Evolutionary conservation across 768 basidiomycete species (phyloP).

Genomic region (Exidia glandulosa): DNA sequence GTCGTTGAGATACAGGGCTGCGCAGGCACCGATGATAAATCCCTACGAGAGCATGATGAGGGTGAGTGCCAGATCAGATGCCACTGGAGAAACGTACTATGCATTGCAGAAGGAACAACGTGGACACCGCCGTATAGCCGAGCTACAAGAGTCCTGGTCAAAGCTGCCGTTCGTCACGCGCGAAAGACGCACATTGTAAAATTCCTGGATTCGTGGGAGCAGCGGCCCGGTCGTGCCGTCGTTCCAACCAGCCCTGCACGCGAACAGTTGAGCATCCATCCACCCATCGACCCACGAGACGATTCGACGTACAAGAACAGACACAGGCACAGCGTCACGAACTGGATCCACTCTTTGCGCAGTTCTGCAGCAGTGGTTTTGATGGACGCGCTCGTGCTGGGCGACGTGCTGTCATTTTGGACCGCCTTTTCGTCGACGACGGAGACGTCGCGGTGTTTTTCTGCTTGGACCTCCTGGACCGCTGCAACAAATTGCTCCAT

Average conservation of each 20-base stretch:
- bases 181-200: constrained; percentile 6
- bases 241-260: constrained; percentile 79
- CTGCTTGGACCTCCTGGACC: too few species aligned
- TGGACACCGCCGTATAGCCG: constrained; percentile 2
- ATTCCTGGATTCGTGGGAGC: constrained; percentile 5
- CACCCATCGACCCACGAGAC: too few species aligned
- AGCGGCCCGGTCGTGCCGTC: constrained; percentile 23
- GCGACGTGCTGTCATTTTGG: too few species aligned
- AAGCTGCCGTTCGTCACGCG: too few species aligned
- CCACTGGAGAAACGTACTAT: neutral
- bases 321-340: constrained; percentile 41
- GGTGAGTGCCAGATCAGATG: neutral
- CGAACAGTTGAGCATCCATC: too few species aligned
- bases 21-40: constrained; percentile 2
- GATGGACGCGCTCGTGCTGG: too few species aligned
- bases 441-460: too few species aligned
- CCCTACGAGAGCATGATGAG: too few species aligned
- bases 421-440: too few species aligned
- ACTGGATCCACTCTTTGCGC: constrained; percentile 27
- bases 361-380: too few species aligned
- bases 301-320: too few species aligned
- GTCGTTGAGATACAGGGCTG: constrained; percentile 3
- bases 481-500: too few species aligned
- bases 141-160: neutral
- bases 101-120: constrained; percentile 2